Percentiles rank a stretch among this genome's conserved stretches.
These are phyloP conservation scores for Fusarium sp. DNA, from an alignment of 2,329 filamentous ascomycete genomes.

Conservation along the genomic window DNA sequence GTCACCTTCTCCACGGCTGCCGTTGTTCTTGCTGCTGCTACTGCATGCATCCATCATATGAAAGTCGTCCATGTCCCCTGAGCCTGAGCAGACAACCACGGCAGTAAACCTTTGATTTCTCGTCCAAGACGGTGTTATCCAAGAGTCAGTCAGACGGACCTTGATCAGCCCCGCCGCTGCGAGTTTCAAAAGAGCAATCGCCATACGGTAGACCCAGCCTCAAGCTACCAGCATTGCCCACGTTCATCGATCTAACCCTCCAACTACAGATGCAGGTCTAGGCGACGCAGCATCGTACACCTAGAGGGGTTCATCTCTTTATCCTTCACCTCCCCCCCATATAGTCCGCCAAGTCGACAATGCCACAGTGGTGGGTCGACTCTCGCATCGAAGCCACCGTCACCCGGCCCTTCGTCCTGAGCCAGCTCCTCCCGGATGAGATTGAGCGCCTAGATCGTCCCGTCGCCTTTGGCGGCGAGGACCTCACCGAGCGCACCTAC, in stretches of 20 bases:
- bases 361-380: conserved; percentile 76
- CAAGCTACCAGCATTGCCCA: conserved; percentile 11
- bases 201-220: conserved; percentile 18
- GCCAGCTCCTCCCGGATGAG: conserved; percentile 73
- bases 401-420: conserved; percentile 74
- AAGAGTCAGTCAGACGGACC: background rate
- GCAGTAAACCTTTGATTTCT: conserved; percentile 17
- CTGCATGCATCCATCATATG: conserved; percentile 32
- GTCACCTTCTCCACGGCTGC: conserved; percentile 23
- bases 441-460: conserved; percentile 71
- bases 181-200: conserved; percentile 5
- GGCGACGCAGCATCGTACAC: conserved; percentile 16
- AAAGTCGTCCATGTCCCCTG: conserved; percentile 42
- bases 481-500: conserved; percentile 78
- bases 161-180: background rate
- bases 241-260: conserved; percentile 13
- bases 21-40: background rate
- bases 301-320: conserved; percentile 30
- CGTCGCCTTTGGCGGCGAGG: conserved; percentile 73
- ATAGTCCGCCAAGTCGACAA: conserved; percentile 35
- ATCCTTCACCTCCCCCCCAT: conserved; percentile 6
- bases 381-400: conserved; percentile 77
- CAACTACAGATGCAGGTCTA: conserved; percentile 39
- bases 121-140: background rate
- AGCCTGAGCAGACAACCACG: conserved; percentile 17